Evolutionary conservation across 2,329 filamentous ascomycete genomes (phyloP), one percentile per base, ranked within the genome.

Genomic region (Arthrobotrys sphaeroides): DNA sequence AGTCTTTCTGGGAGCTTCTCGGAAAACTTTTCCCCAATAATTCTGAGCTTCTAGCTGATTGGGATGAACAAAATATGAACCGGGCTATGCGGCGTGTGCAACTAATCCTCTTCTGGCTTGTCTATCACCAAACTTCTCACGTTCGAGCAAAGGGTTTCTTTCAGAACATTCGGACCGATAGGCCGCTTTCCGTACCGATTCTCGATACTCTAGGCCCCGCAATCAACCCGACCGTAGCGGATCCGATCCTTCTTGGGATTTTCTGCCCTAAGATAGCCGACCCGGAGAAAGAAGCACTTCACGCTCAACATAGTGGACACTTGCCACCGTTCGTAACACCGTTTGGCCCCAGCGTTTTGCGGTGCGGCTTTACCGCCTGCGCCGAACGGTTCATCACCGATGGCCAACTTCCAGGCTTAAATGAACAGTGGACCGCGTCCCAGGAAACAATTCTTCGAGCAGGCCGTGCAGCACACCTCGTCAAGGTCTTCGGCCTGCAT

Each of bases 101-200:
- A 49, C 24, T 81, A n/a, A 60, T 81, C 33, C 53, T 80, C n/a
- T 82, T 81, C 77, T 82, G 81, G 81, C 80, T 81, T 16, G 53
- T 81, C 28, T 81, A 78, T 74, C 74, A 70, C 2, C 80, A 81
- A 60, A 78, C 77, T 10, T 68, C 60, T 13, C 81, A 81, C 73
- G 80, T 78, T 36, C 79, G 78, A 12, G 78, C 81, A 2, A 81
- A 82, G 64, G 80, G 78, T 2, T 81, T 80, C 77, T 82, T 82
- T 77, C 70, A 60, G 1, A 79, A 69, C 3, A 68, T 80, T n/a
- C 73, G 43, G 13, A 49, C 77, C 12, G 42, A 74, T 6, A 75
- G 81, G 47, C 77, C 75, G 7, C 77, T 82, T 26, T 80, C 80
- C 5, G 18, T 55, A 16, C 68, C 78, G 5, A 75, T 79, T 2